Evolutionary conservation across 164 flowering plant species (phyloP).

Genomic region (Liquidambar formosana): DNA sequence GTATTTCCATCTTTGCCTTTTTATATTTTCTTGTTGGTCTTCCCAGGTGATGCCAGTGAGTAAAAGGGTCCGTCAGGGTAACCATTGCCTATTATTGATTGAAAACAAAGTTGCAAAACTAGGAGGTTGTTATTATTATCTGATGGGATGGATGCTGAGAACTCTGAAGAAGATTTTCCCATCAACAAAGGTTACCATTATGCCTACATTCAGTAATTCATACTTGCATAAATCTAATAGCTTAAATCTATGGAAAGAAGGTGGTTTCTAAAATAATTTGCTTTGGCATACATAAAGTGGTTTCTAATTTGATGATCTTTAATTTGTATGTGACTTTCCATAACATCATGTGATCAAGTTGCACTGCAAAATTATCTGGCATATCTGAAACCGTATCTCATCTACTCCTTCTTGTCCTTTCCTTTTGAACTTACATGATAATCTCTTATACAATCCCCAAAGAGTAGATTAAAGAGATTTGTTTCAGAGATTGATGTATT

Average conservation of each 20-base stretch:
- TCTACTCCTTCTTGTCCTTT: too few species aligned
- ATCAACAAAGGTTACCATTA: background rate
- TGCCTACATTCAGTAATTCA: background rate
- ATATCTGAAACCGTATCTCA: too few species aligned
- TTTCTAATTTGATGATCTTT: background rate
- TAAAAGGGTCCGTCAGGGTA: background rate
- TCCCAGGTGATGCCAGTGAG: background rate
- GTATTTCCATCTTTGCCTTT: background rate
- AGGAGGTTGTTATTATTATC: background rate
- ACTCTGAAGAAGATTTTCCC: background rate
- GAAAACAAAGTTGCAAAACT: background rate
- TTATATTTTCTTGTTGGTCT: background rate
- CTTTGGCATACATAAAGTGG: background rate
- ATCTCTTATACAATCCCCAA: too few species aligned
- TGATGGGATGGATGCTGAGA: background rate
- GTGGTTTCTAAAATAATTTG: background rate
- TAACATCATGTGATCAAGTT: slow-evolving; percentile 13
- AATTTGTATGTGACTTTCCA: background rate
- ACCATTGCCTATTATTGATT: background rate
- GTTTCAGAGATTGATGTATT: background rate
- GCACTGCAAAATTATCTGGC: slow-evolving; percentile 1
- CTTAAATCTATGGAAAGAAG: background rate
- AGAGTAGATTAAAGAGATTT: background rate
- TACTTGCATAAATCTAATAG: background rate
- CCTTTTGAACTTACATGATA: too few species aligned